Conservation (phyloP, 176 grass and related monocot species). For the Melocanna baccifera region DNA sequence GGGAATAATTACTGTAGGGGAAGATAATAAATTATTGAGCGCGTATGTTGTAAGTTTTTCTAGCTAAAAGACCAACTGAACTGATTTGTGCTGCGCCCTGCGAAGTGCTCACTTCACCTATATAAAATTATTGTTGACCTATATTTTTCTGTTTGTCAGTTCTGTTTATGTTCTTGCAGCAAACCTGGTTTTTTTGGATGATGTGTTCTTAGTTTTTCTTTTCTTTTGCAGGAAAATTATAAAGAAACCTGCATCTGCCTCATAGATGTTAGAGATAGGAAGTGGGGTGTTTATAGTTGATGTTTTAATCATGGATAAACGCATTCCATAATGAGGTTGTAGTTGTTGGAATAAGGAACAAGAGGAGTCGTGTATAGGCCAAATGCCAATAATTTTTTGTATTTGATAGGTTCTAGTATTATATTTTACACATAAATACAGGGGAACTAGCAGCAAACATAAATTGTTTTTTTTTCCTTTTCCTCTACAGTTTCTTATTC, state of each 20-base stretch:
- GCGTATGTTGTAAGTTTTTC: too few species aligned
- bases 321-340: neutral
- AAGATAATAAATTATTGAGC: too few species aligned
- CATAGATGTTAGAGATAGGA: neutral
- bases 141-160: neutral
- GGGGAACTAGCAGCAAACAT: neutral
- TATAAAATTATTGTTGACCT: too few species aligned
- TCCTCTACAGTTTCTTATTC: too few species aligned
- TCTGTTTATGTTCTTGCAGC: neutral
- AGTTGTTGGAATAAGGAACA: neutral
- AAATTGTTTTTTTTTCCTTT: neutral
- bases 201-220: neutral
- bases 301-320: neutral
- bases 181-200: neutral
- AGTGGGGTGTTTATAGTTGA: neutral
- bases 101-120: too few species aligned
- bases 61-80: too few species aligned
- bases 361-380: neutral
- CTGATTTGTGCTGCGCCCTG: too few species aligned
- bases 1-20: too few species aligned
- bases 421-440: neutral
- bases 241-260: neutral
- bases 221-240: slow-evolving; percentile 18
- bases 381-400: neutral
- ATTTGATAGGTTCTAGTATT: neutral